Conservation (phyloP, 2,329 filamentous ascomycete species). For the Chaetomium sp. region DNA sequence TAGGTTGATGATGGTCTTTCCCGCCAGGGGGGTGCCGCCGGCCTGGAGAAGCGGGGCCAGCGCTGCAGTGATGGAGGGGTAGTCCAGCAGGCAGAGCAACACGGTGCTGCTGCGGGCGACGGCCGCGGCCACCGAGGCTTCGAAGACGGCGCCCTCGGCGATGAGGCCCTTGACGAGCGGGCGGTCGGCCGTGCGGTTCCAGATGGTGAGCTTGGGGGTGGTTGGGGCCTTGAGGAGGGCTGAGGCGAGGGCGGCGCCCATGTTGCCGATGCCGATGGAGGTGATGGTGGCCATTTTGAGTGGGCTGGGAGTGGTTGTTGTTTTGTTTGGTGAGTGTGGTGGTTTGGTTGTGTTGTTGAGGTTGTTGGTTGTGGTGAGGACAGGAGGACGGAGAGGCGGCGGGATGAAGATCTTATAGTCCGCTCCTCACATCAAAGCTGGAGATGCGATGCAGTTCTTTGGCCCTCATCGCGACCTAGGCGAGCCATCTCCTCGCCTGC, state of each 20-base stretch:
- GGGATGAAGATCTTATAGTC: slow-evolving; percentile 6
- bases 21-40: slow-evolving; percentile 18
- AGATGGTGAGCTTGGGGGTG: slow-evolving; percentile 33
- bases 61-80: slow-evolving; percentile 28
- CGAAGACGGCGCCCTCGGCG: slow-evolving; percentile 25
- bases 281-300: slow-evolving; percentile 27
- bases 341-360: not conserved
- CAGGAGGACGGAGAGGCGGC: not conserved
- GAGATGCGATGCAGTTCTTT: not conserved
- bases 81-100: slow-evolving; percentile 37
- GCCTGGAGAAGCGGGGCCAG: slow-evolving; percentile 19
- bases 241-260: slow-evolving; percentile 33
- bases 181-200: slow-evolving; percentile 34
- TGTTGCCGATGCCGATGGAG: slow-evolving; percentile 36
- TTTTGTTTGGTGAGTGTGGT: not conserved
- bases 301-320: not conserved
- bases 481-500: not conserved
- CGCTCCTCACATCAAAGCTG: not conserved
- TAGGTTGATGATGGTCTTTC: slow-evolving; percentile 38
- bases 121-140: slow-evolving; percentile 26
- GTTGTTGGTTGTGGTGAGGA: not conserved
- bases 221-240: slow-evolving; percentile 29
- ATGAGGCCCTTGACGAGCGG: slow-evolving; percentile 28
- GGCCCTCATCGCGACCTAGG: too few relatives aligned
- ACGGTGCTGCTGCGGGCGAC: slow-evolving; percentile 28